Evolutionary conservation across 23 red algal genomes (phyloP), one percentile per base, ranked within the genome.

Genomic region (Gracilaria caudata): DNA sequence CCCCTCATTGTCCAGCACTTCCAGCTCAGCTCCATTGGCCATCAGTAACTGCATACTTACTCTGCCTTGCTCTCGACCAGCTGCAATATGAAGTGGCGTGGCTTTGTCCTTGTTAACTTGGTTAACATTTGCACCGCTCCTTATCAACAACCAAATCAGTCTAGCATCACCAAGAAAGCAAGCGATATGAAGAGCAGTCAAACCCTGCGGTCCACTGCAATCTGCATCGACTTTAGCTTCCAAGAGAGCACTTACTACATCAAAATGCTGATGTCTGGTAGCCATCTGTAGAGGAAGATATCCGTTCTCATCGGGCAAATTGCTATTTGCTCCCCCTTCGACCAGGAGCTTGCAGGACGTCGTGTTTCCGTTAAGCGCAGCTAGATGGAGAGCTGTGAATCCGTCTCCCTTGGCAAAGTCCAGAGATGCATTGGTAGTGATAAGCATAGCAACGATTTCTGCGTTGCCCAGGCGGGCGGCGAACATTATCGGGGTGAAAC

Each of bases 161-260:
- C 82, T 68, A n/a, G 82, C 82, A 59, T 86, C 82, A 46, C 82
- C 63, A 39, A 86, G 63, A 57, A 86, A 86, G 60, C 60, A 86
- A 47, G 82, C 82, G 10, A 74, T 86, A 17, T 75, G 82, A 9
- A 86, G 65, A 59, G 82, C 38, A 34, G 82, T 86, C 25, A 75
- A 43, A 0, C 66, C 82, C 34, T 71, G 82, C 14, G 63, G n/a
- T 20, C 82, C 82, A 30, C 65, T 71, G 37, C 82, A 72, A 56
- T 86, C 65, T 54, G 82, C 60, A 47, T 71, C 65, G 4, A 86
- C 82, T 20, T 86, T 86, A 19, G 82, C 24, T 56, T 55, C 82
- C 21, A 86, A 44, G 28, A 86, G 47, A 34, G 49, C 41, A 47
- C 46, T 74, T 20, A 86, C 82, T 45, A 86, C 65, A 23, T 75